Base-by-base conservation (phyloP, 2,329 filamentous ascomycete genomes). In the Stemphylium lycopersici region DNA sequence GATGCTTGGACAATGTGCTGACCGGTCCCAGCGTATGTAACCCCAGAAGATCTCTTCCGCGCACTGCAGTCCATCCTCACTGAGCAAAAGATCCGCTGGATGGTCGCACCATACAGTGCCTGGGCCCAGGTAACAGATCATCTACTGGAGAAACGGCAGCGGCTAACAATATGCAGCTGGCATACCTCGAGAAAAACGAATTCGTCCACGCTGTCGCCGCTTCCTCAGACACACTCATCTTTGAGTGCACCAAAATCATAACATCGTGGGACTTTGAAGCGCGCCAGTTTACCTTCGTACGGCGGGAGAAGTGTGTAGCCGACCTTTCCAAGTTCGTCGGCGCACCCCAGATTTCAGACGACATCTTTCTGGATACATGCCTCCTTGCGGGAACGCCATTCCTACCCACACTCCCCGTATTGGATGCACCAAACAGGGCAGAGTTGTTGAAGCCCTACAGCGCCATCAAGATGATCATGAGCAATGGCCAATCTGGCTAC, bases 21-120 rank as follows among this genome's bases (percentile, higher is more conserved):
- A 73, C 42, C 5, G 15, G 24, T 36, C 43, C 31, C 67, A 93
- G 90, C 87, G 61, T 88, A 90, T 36, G 68, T 74, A 42, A 70
- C 68, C 48, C 82, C 89, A 36, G 85, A 90, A 70, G 85, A 88
- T 52, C 84, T 97, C 45, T 91, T 89, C 68, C 87, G 88, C 48
- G 84, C 90, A 48, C 82, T 98, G 34, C 90, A 96, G 76, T 80
- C 82, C 26, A 87, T 93, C 50, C 81, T 98, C 46, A 81, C 84
- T 65, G 80, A 87, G 61, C 84, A 88, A 58, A 82, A 83, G 2
- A 79, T 96, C 52, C 84, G 90, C 56, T 96, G 92, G 69, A 80
- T 91, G 42, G 89, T 96, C 39, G 89, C 93, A 11, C 93, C 93
- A 1, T 96, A 91, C 79, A 92, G 89, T 74, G 91, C 93, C 33